Evolutionary conservation across 2,329 filamentous ascomycete genomes (phyloP).

Genomic region (Fusarium goolgardi): DNA sequence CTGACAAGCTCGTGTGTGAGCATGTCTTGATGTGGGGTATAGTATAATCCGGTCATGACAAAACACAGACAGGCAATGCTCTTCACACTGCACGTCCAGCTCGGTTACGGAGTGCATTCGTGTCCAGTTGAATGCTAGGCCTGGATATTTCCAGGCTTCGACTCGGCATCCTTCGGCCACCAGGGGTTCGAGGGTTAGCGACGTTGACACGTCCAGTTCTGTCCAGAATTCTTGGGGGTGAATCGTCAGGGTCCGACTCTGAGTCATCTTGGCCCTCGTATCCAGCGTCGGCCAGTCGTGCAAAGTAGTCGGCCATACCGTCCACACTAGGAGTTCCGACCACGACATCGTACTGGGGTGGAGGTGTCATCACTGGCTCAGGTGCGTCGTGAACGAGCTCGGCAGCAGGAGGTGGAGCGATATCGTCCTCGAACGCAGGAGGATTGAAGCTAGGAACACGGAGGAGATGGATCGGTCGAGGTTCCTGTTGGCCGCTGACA

Average conservation of each 20-base stretch:
- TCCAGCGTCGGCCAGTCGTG: constrained; percentile 79
- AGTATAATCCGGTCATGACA: constrained; percentile 22
- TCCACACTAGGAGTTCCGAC: constrained; percentile 76
- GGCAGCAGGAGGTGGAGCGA: constrained; percentile 52
- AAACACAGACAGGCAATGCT: constrained; percentile 41
- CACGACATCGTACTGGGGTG: constrained; percentile 85
- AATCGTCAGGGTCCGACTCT: constrained; percentile 58
- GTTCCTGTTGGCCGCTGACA: constrained; percentile 49
- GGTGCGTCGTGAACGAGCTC: constrained; percentile 41
- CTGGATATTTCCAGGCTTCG: constrained; percentile 67
- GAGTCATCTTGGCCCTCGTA: constrained; percentile 56
- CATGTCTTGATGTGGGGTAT: neutral
- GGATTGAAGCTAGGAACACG: constrained; percentile 88
- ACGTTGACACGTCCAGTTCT: constrained; percentile 68
- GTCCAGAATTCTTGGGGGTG: constrained; percentile 60
- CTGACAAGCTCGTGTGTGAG: constrained; percentile 2
- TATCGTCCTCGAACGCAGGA: constrained; percentile 84
- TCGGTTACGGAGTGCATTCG: constrained; percentile 43
- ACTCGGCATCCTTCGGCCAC: constrained; percentile 64
- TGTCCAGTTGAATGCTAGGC: constrained; percentile 46
- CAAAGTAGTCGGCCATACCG: constrained; percentile 86
- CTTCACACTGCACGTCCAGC: constrained; percentile 43
- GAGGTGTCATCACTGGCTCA: constrained; percentile 74
- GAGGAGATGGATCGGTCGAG: constrained; percentile 85
- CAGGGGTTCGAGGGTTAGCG: constrained; percentile 66